phyloP scores from a whole-genome alignment of 2,329 filamentous ascomycete genomes.

The Venturia effusa region DNA sequence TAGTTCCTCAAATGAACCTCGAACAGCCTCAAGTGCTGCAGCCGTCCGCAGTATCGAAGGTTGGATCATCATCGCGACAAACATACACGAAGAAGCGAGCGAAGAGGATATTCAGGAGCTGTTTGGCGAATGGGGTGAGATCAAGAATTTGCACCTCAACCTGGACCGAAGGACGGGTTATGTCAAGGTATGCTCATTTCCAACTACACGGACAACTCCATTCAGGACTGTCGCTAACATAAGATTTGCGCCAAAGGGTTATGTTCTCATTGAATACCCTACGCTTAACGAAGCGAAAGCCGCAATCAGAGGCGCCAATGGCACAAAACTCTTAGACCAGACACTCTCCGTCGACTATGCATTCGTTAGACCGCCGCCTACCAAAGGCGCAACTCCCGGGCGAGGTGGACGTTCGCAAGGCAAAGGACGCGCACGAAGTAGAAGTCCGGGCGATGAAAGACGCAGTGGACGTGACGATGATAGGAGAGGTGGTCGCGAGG shows the following conservation, averaged over 20 bases:
- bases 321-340: slow-evolving; percentile 70
- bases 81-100: slow-evolving; percentile 77
- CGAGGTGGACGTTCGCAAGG: slow-evolving; percentile 20
- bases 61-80: slow-evolving; percentile 80
- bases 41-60: slow-evolving; percentile 81
- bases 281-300: slow-evolving; percentile 68
- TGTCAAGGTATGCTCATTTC: slow-evolving; percentile 53
- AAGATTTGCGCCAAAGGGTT: slow-evolving; percentile 47
- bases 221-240: background rate
- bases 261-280: slow-evolving; percentile 74
- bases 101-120: slow-evolving; percentile 73
- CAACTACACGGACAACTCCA: background rate
- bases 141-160: slow-evolving; percentile 79
- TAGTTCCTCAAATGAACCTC: slow-evolving; percentile 44
- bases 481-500: slow-evolving; percentile 3
- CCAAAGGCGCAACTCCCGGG: slow-evolving; percentile 35
- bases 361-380: slow-evolving; percentile 65
- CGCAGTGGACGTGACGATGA: slow-evolving; percentile 8
- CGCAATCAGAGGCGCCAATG: slow-evolving; percentile 72
- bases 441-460: slow-evolving; percentile 31
- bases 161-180: slow-evolving; percentile 74
- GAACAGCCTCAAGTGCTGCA: slow-evolving; percentile 61
- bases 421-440: slow-evolving; percentile 28
- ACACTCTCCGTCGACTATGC: slow-evolving; percentile 74
- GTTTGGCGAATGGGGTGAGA: slow-evolving; percentile 76